phyloP scores from a whole-genome alignment of 192 early-diverging fungal species.

The Phlyctochytrium arcticum region DNA sequence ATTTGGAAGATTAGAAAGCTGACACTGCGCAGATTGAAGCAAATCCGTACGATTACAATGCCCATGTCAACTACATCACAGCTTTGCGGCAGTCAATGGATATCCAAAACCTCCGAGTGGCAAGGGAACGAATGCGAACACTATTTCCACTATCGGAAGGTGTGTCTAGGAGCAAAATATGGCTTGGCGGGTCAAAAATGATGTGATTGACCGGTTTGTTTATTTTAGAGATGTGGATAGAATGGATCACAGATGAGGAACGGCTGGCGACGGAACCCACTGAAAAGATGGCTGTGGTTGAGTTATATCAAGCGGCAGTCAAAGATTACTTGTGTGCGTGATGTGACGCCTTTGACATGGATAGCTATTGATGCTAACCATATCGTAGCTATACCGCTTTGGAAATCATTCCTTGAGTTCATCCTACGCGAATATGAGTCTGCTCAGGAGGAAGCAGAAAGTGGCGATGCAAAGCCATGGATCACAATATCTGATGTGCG shows the following conservation, averaged over 20 bases:
- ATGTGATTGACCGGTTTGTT: slow-evolving; percentile 62
- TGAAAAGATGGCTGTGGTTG: slow-evolving; percentile 44
- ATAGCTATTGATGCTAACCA: too few relatives aligned
- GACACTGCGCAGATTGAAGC: slow-evolving; percentile 28
- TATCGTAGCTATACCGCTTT: slow-evolving; percentile 65
- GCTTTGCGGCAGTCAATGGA: slow-evolving; percentile 26
- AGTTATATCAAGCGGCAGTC: slow-evolving; percentile 49
- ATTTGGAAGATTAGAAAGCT: too few relatives aligned
- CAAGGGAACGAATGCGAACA: slow-evolving; percentile 52
- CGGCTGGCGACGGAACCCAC: slow-evolving; percentile 39
- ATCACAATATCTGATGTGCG: slow-evolving; percentile 45
- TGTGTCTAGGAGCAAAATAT: slow-evolving; percentile 16
- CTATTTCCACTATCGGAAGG: slow-evolving; percentile 64
- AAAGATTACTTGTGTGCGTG: slow-evolving; percentile 69
- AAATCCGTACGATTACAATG: slow-evolving; percentile 48
- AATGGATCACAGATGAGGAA: slow-evolving; percentile 69
- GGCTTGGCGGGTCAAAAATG: slow-evolving; percentile 26
- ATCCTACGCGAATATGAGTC: slow-evolving; percentile 42
- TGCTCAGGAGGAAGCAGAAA: slow-evolving; percentile 30
- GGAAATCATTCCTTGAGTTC: slow-evolving; percentile 60
- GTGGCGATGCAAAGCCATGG: slow-evolving; percentile 33
- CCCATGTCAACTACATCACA: slow-evolving; percentile 46
- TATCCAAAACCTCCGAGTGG: slow-evolving; percentile 41
- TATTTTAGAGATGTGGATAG: slow-evolving; percentile 60
- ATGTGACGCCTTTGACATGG: neutral